A percentile compares a stretch with the other conserved stretches of the same genome.
Evolutionary conservation across 2,329 filamentous ascomycete species (phyloP).

Genomic region (Hymenoscyphus scutula): DNA sequence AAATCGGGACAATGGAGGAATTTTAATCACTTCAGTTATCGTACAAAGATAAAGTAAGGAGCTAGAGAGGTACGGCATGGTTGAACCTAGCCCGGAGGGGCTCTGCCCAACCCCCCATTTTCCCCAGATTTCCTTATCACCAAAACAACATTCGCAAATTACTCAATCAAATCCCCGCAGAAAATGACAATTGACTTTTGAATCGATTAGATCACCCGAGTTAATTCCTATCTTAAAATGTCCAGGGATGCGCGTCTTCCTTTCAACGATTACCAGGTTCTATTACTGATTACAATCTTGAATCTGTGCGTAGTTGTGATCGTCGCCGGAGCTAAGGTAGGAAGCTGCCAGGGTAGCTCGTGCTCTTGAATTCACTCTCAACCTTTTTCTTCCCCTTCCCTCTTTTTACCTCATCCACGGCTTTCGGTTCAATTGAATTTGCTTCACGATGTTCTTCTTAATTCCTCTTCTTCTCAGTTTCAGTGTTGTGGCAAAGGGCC

Average conservation of each 20-base stretch:
- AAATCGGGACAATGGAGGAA: too few species aligned
- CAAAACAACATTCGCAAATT: too few species aligned
- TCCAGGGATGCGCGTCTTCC: not conserved
- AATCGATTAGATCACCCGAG: not conserved
- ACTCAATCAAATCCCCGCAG: too few species aligned
- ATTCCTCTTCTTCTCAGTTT: slow-evolving; percentile 10
- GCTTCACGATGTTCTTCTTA: slow-evolving; percentile 7
- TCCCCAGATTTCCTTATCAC: too few species aligned
- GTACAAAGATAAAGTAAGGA: too few species aligned
- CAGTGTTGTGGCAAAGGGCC: not conserved
- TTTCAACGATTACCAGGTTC: not conserved
- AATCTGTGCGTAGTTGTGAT: slow-evolving; percentile 2
- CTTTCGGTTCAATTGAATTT: not conserved
- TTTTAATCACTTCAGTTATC: too few species aligned
- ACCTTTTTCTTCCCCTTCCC: not conserved
- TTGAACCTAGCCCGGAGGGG: too few species aligned
- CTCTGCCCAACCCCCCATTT: too few species aligned
- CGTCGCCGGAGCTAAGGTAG: slow-evolving; percentile 8
- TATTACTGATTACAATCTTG: slow-evolving; percentile 5
- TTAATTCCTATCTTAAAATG: not conserved
- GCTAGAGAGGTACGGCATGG: too few species aligned
- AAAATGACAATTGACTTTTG: not conserved
- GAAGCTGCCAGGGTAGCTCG: slow-evolving; percentile 5
- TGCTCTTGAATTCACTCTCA: not conserved
- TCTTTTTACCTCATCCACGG: not conserved